Base-by-base conservation (phyloP, 768 basidiomycete species). In the Piloderma croceum region DNA sequence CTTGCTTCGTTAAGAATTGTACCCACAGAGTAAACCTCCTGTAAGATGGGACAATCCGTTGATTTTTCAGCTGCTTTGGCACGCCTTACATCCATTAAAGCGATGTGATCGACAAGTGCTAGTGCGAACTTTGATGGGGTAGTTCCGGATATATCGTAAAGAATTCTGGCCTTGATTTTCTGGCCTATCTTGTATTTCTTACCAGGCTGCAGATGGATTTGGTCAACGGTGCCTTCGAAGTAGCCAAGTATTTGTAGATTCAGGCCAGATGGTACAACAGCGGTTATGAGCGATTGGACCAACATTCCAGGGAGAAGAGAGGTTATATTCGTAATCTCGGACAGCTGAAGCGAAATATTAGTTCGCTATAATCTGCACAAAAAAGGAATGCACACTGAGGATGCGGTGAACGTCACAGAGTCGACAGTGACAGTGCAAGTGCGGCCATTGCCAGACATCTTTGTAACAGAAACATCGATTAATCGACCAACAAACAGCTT, bases 231-330 rank as follows among this genome's bases (percentile, higher is more conserved):
- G 23, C 91, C 94, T 25, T 89, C 83, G 61, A 91, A 98, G 60
- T 85, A 93, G 1, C 90, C 92, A 19, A 93, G 73, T 13, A 97
- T 69, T 62, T 94, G 93, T 22, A 98, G 65, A 57, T 87, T 88
- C 24, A 97, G 64, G 13, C 96, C 96, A 19, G 64, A 71, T 12
- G 81, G 68, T 31, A 79, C 69, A 17, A 85, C 72, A 15, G 79
- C 77, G 2, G 91, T 96, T 42, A 99, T 73, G 27, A 94, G 68
- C 7, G 76, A 79, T 58, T 86, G 81, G 17, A 93, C 90, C 13
- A 93, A 71, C 19, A 77, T 70, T 12, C 92, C 91, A 7, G 96
- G 94, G 31, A 97, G 76, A 34, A 98, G 61, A 2, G 92, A 93
- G 4, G 77, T 72, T 39, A 88, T 81, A 40, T 76, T 83, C 9